Evolutionary conservation across 345 rosid genomes (phyloP).

Genomic region (Populus pruinosa): DNA sequence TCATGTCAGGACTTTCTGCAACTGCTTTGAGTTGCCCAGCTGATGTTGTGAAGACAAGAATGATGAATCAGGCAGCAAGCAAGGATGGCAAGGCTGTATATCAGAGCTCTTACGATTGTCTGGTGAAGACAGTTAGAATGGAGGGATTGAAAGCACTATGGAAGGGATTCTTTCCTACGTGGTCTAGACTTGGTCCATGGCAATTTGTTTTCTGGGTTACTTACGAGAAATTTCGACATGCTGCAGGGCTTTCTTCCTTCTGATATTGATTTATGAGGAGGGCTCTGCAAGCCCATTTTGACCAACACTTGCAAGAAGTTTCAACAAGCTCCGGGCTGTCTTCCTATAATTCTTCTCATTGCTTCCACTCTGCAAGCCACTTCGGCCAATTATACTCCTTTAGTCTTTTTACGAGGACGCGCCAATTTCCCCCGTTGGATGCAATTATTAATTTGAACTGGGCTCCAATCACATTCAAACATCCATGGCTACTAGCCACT

Average conservation of each 20-base stretch:
- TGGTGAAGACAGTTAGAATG: slow-evolving; percentile 67
- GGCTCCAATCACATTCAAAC: too few relatives aligned
- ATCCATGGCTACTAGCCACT: too few relatives aligned
- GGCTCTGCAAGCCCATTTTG: neutral
- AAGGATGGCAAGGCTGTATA: slow-evolving; percentile 41
- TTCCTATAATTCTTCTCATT: too few relatives aligned
- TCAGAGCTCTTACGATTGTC: slow-evolving; percentile 65
- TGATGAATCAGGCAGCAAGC: slow-evolving; percentile 59
- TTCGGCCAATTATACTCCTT: too few relatives aligned
- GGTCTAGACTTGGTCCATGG: slow-evolving; percentile 98
- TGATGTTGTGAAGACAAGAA: slow-evolving; percentile 88
- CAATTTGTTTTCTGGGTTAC: slow-evolving; percentile 94
- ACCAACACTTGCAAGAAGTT: too few relatives aligned
- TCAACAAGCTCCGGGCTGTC: too few relatives aligned
- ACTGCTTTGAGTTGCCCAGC: slow-evolving; percentile 85
- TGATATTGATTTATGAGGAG: slow-evolving; percentile 20
- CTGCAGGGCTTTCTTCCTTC: slow-evolving; percentile 72
- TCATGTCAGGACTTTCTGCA: slow-evolving; percentile 75
- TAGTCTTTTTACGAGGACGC: too few relatives aligned
- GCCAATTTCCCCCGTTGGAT: too few relatives aligned
- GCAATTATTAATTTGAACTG: too few relatives aligned
- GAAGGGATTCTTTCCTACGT: slow-evolving; percentile 87
- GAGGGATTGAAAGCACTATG: slow-evolving; percentile 77
- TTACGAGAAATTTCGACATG: slow-evolving; percentile 66
- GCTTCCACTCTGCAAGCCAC: too few relatives aligned